phyloP scores from a whole-genome alignment of 371 early-diverging fungal genomes.

The Zopfochytrium polystomum region DNA sequence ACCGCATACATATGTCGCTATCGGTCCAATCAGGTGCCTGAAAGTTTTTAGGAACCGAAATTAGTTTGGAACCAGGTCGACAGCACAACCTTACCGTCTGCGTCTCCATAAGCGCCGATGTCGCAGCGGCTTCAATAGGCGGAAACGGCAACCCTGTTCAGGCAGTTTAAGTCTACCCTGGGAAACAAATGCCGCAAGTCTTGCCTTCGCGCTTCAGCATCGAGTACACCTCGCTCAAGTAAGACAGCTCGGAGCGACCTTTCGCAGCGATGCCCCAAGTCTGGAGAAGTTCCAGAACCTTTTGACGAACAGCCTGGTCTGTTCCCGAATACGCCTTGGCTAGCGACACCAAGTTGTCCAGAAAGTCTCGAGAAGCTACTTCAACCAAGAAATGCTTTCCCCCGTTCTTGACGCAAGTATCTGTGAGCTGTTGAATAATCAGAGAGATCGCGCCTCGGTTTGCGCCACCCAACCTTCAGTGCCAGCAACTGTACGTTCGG shows the following conservation, averaged over 20 bases:
- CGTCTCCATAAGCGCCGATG: conserved; percentile 64
- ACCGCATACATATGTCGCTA: conserved; percentile 86
- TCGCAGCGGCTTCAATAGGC: conserved; percentile 51
- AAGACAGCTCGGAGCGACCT: conserved; percentile 66
- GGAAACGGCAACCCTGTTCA: conserved; percentile 57
- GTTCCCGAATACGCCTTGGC: conserved; percentile 49
- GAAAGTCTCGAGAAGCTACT: conserved; percentile 82
- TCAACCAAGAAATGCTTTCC: conserved; percentile 82
- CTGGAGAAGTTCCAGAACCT: conserved; percentile 74
- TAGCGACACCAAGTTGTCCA: conserved; percentile 73
- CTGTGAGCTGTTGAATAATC: conserved; percentile 83
- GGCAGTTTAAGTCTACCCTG: background rate
- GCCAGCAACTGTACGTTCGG: conserved; percentile 90
- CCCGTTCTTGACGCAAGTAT: conserved; percentile 91
- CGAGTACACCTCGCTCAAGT: conserved; percentile 71
- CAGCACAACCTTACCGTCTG: conserved; percentile 51
- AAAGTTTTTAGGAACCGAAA: conserved; percentile 3
- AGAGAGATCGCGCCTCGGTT: too few relatives aligned
- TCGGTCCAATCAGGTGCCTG: conserved; percentile 96
- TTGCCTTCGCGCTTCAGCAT: conserved; percentile 70
- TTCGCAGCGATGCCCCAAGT: conserved; percentile 83
- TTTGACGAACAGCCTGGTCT: conserved; percentile 70
- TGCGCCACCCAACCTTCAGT: conserved; percentile 57
- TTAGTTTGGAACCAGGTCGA: background rate
- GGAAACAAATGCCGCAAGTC: background rate